phyloP scores from a whole-genome alignment of 1,284 basidiomycete genomes.

The Amylostereum areolatum region DNA sequence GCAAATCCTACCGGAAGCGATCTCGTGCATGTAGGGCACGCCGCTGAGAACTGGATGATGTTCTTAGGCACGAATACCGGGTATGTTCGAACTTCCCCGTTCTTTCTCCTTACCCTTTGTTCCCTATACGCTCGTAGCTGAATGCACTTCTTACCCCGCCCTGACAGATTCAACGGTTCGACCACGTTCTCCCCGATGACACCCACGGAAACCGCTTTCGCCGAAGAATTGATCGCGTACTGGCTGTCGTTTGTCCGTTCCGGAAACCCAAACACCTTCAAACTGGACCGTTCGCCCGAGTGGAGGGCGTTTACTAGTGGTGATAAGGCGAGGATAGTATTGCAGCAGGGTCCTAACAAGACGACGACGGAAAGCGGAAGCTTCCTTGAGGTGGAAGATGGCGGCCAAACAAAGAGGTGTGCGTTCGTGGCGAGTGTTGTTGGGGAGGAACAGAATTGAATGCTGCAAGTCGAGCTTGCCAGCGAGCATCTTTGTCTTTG shows the following conservation, averaged over 20 bases:
- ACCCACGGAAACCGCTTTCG: slow-evolving; percentile 39
- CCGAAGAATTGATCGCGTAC: slow-evolving; percentile 50
- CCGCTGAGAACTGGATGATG: slow-evolving; percentile 63
- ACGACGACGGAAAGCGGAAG: slow-evolving; percentile 32
- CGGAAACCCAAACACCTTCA: slow-evolving; percentile 44
- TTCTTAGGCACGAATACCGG: slow-evolving; percentile 54
- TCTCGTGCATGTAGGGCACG: slow-evolving; percentile 33
- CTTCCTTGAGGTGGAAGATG: slow-evolving; percentile 33
- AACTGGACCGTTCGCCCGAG: slow-evolving; percentile 38
- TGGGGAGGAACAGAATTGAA: slow-evolving; percentile 6
- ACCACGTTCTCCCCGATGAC: slow-evolving; percentile 33
- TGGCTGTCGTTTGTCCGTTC: slow-evolving; percentile 56
- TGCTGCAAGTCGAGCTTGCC: not conserved
- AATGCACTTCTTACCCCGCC: too few relatives aligned
- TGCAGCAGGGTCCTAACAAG: slow-evolving; percentile 34
- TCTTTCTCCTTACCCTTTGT: not conserved
- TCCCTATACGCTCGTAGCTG: not conserved
- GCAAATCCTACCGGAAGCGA: slow-evolving; percentile 34
- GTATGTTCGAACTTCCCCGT: slow-evolving; percentile 23
- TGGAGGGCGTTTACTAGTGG: slow-evolving; percentile 32
- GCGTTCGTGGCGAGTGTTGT: slow-evolving; percentile 18
- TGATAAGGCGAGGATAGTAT: slow-evolving; percentile 31
- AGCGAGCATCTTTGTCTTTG: too few relatives aligned
- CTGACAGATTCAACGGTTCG: slow-evolving; percentile 40
- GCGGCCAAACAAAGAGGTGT: slow-evolving; percentile 33